Base-by-base conservation (phyloP, 768 basidiomycete genomes). In the Pleurotus tuoliensis region DNA sequence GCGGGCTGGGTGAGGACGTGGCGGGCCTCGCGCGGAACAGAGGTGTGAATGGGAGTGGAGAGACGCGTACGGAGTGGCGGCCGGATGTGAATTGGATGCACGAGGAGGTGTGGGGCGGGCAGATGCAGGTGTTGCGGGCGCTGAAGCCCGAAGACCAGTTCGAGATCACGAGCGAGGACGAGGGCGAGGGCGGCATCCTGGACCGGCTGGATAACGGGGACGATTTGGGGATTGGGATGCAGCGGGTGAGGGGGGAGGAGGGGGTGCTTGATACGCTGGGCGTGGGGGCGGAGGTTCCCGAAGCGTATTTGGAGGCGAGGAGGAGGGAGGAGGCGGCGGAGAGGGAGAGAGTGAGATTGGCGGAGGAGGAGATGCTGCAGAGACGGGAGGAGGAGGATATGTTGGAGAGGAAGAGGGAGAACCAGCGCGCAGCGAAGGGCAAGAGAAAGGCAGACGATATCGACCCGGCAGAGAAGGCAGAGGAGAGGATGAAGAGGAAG, bases 81-180 rank as follows among this genome's bases (percentile, higher is more conserved):
- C 51, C 51, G 6, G 16, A 6, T n/a, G 25, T n/a, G 9, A 20
- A 20, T 2, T 57, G 48, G 56, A 24, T n/a, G 9, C 48, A 57
- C 9, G 20, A 44, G 9, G 56, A 51, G 22, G 24, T 57, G 13
- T 57, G 56, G 56, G 34, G 15, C 8, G 56, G 41, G 16, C 11
- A 25, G 41, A 57, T 57, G 56, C 46, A 48, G 16, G 56, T 57
- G 18, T 34, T 49, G 16, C 39, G 56, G 16, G 38, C 47, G 39
- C 6, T 47, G 8, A n/a, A 40, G 18, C 25, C 30, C 9, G 30
- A 38, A 20, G 37, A 49, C 2, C 47, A 49, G 46, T 5, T 47
- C 30, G 56, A 57, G 44, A 22, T 49, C 22, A 22, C 38, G 27
- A 39, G 37, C 13, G 56, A 57, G 11, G 41, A 44, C 7, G 48